A percentile compares a stretch with the other conserved stretches of the same genome.
phyloP scores from a whole-genome alignment of 108 stramenopile genomes.

The Cylindrotheca closterium region DNA sequence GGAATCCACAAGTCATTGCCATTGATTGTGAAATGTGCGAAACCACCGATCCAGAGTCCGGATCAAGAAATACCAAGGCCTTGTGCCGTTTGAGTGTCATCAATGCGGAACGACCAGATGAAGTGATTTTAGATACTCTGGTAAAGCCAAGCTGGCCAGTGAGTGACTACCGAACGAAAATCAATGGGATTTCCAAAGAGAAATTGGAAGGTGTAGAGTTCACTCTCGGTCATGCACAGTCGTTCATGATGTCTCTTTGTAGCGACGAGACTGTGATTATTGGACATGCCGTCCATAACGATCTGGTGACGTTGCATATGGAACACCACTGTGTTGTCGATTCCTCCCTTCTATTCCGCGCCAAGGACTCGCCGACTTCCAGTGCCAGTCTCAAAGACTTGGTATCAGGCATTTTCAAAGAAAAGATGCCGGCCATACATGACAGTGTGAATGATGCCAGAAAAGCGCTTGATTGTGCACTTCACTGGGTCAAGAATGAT shows the following conservation, averaged over 20 bases:
- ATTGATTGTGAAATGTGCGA: slow-evolving; percentile 99
- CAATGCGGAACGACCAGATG: slow-evolving; percentile 79
- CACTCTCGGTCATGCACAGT: slow-evolving; percentile 92
- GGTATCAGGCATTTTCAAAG: slow-evolving; percentile 53
- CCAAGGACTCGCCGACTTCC: slow-evolving; percentile 45
- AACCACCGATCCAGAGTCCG: slow-evolving; percentile 85
- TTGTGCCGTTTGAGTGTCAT: slow-evolving; percentile 92
- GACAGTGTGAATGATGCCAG: slow-evolving; percentile 88
- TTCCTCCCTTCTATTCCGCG: slow-evolving; percentile 79
- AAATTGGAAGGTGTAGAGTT: slow-evolving; percentile 83
- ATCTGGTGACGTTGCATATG: slow-evolving; percentile 86
- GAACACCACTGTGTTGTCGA: slow-evolving; percentile 82
- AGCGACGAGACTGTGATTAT: slow-evolving; percentile 91
- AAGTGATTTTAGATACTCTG: slow-evolving; percentile 91
- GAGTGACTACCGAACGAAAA: slow-evolving; percentile 81
- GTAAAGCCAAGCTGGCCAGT: slow-evolving; percentile 93
- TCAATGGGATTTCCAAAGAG: slow-evolving; percentile 88
- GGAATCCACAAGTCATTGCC: slow-evolving; percentile 89
- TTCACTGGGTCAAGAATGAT: slow-evolving; percentile 45
- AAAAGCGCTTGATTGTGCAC: slow-evolving; percentile 59
- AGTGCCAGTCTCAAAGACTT: slow-evolving; percentile 76
- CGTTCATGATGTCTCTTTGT: slow-evolving; percentile 90
- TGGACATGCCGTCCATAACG: slow-evolving; percentile 93
- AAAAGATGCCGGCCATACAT: slow-evolving; percentile 82
- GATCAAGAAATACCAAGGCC: slow-evolving; percentile 69